These are phyloP conservation scores for Collybiopsis confluens DNA, from an alignment of 768 basidiomycete genomes.

Conservation along the genomic window DNA sequence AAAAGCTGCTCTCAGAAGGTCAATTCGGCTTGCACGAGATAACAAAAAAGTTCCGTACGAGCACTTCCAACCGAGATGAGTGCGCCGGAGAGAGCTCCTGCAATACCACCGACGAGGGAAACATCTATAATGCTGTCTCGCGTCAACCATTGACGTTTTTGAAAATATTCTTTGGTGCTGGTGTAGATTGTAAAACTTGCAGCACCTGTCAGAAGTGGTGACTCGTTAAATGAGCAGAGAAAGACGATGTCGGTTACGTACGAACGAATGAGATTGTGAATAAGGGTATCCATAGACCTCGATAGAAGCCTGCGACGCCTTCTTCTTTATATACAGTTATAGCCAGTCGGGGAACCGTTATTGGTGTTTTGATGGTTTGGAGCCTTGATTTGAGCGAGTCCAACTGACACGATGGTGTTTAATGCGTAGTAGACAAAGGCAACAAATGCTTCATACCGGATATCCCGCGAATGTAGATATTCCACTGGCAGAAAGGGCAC, in stretches of 20 bases:
- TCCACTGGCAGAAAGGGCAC: constrained; percentile 87
- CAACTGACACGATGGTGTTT: constrained; percentile 40
- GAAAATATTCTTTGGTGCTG: constrained; percentile 72
- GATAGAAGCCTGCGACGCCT: constrained; percentile 86
- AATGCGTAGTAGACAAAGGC: not conserved
- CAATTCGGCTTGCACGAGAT: constrained; percentile 30
- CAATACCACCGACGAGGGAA: constrained; percentile 72
- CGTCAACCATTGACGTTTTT: constrained; percentile 52
- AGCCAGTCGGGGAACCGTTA: constrained; percentile 71
- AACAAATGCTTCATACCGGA: constrained; percentile 42
- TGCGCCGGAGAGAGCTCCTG: constrained; percentile 86
- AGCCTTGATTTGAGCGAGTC: constrained; percentile 93
- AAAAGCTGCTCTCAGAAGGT: constrained; percentile 51
- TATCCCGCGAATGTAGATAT: constrained; percentile 92
- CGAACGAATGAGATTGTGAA: constrained; percentile 96
- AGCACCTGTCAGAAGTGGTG: constrained; percentile 49
- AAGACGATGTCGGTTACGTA: constrained; percentile 38
- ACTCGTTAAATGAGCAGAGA: constrained; percentile 8
- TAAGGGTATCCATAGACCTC: constrained; percentile 88
- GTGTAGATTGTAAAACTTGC: constrained; percentile 91
- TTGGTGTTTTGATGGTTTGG: constrained; percentile 75
- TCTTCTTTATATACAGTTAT: constrained; percentile 76
- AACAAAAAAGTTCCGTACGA: constrained; percentile 39
- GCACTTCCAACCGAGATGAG: constrained; percentile 86
- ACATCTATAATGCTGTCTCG: constrained; percentile 63